A percentile compares a stretch with the other conserved stretches of the same genome.
phyloP scores from a whole-genome alignment of 1,284 basidiomycete species.

The Fomitopsis palustris region DNA sequence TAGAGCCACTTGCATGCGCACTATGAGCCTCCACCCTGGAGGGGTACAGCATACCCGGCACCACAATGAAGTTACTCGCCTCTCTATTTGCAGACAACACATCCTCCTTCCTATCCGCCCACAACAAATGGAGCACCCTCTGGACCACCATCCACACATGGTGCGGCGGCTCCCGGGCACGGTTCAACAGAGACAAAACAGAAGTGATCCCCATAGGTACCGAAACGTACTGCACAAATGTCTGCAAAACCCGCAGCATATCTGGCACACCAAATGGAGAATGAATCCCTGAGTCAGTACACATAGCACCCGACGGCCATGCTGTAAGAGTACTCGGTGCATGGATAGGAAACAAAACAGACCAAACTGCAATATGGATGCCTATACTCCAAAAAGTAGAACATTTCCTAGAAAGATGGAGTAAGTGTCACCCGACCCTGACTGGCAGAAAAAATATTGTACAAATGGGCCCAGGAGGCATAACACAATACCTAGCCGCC shows the following conservation, averaged over 20 bases:
- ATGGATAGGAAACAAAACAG: not conserved
- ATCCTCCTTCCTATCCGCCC: constrained; percentile 4
- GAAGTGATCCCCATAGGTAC: constrained; percentile 2
- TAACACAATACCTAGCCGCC: constrained; percentile 24
- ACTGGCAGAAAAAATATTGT: constrained; percentile 17
- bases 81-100: constrained; percentile 10
- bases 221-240: constrained; percentile 1
- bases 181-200: constrained; percentile 6
- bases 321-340: not conserved
- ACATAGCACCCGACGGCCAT: not conserved
- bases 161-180: not conserved
- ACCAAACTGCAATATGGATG: not conserved
- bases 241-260: not conserved
- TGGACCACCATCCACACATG: not conserved
- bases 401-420: constrained; percentile 16
- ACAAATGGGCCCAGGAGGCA: constrained; percentile 19
- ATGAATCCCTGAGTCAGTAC: not conserved
- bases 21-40: constrained; percentile 26
- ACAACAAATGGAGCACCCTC: constrained; percentile 1
- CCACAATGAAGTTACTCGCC: not conserved
- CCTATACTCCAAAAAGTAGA: not conserved
- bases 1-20: constrained; percentile 24
- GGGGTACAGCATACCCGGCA: constrained; percentile 24
- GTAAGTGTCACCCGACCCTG: constrained; percentile 9
- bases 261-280: not conserved